Evolutionary conservation across 441 rosid genomes (phyloP).

Genomic region (Arabidopsis lyrata): DNA sequence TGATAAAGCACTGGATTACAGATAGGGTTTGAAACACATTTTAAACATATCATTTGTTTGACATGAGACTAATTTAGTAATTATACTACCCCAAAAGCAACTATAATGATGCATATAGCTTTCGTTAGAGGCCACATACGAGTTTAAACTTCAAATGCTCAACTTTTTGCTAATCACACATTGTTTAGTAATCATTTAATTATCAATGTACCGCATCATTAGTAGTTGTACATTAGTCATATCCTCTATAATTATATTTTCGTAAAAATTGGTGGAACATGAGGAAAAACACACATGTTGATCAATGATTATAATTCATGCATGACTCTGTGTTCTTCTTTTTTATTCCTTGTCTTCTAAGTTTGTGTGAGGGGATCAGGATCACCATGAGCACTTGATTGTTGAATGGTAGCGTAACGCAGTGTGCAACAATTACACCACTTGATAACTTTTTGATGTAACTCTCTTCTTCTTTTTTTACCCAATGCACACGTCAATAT

Average conservation of each 20-base stretch:
- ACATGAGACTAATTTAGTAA: conserved; percentile 21
- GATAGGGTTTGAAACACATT: conserved; percentile 17
- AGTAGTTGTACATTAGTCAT: not conserved
- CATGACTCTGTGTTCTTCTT: conserved; percentile 3
- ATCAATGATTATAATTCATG: conserved; percentile 32
- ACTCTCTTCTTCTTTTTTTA: conserved; percentile 3
- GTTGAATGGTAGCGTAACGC: conserved; percentile 31
- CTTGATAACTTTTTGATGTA: conserved; percentile 12
- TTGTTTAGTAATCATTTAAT: not conserved
- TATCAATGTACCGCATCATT: conserved; percentile 7
- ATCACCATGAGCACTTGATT: conserved; percentile 36
- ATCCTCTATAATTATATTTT: conserved; percentile 11
- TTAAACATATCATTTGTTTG: conserved; percentile 29
- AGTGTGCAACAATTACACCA: conserved; percentile 8
- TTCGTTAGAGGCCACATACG: conserved; percentile 22
- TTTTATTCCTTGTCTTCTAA: conserved; percentile 19
- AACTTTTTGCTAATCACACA: conserved; percentile 26
- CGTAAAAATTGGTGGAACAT: not conserved
- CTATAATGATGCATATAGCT: conserved; percentile 30
- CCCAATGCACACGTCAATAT: conserved; percentile 2
- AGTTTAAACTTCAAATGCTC: conserved; percentile 1
- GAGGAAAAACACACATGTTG: conserved; percentile 19
- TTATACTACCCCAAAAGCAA: conserved; percentile 15
- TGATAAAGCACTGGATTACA: conserved; percentile 32
- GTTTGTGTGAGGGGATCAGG: conserved; percentile 36